phyloP scores from a whole-genome alignment of 2,329 filamentous ascomycete species.

The Colletotrichum godetiae region DNA sequence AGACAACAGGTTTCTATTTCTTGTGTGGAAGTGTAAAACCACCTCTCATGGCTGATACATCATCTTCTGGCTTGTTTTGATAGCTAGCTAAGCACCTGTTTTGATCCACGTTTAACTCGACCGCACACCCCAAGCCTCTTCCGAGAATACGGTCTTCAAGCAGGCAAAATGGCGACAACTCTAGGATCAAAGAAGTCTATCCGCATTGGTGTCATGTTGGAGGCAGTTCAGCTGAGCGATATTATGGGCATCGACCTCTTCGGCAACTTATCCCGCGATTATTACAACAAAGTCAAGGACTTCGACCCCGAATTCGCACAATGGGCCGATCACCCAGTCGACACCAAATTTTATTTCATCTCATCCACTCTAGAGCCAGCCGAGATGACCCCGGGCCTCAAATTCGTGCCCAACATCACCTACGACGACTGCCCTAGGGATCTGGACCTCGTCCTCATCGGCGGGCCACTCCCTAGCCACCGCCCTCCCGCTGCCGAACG shows the following conservation, averaged over 20 bases:
- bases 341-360: conserved; percentile 52
- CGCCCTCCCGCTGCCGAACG: conserved; percentile 46
- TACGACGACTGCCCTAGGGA: conserved; percentile 53
- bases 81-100: not conserved
- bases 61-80: not conserved
- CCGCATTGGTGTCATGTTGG: conserved; percentile 52
- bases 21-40: not conserved
- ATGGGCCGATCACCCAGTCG: conserved; percentile 39
- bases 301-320: conserved; percentile 35
- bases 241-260: conserved; percentile 53
- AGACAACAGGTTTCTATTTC: not conserved
- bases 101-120: not conserved
- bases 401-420: conserved; percentile 49
- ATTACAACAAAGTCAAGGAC: conserved; percentile 36
- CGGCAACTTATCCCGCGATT: conserved; percentile 47
- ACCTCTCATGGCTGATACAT: not conserved
- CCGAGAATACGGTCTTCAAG: not conserved
- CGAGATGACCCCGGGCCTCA: conserved; percentile 45
- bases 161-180: conserved; percentile 4
- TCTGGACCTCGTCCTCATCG: conserved; percentile 52
- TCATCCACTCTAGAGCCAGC: conserved; percentile 46
- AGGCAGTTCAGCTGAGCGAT: conserved; percentile 51
- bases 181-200: conserved; percentile 38
- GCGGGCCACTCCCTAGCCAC: conserved; percentile 46
- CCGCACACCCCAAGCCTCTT: not conserved